Conservation (phyloP, 805 yeast species). For the Metschnikowia corniflorae region DNA sequence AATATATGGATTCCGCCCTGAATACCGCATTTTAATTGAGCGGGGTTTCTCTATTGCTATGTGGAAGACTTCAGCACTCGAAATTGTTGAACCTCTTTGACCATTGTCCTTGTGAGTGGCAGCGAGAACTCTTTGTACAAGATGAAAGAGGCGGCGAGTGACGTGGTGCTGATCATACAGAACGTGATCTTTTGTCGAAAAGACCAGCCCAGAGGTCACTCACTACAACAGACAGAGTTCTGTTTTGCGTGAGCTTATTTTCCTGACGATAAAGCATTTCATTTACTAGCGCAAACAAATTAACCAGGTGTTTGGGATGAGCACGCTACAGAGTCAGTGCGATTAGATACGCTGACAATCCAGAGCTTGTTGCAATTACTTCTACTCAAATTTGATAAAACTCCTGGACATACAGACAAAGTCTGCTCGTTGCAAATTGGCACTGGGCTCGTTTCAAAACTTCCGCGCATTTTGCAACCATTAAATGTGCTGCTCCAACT, state of each 20-base stretch:
- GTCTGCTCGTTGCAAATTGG: too few relatives aligned
- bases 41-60: constrained; percentile 83
- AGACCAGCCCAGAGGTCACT: constrained; percentile 23
- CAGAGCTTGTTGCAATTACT: too few relatives aligned
- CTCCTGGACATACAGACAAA: too few relatives aligned
- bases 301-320: constrained; percentile 67
- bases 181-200: constrained; percentile 19
- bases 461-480: too few relatives aligned
- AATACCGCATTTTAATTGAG: constrained; percentile 82
- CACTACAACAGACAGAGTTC: constrained; percentile 9
- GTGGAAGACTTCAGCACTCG: constrained; percentile 43
- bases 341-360: too few relatives aligned
- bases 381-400: too few relatives aligned
- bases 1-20: constrained; percentile 95
- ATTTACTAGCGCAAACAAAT: constrained; percentile 67
- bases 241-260: constrained; percentile 20
- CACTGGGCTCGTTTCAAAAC: too few relatives aligned
- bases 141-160: constrained; percentile 58
- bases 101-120: constrained; percentile 55
- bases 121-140: constrained; percentile 77
- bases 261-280: constrained; percentile 64
- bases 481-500: too few relatives aligned
- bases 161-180: constrained; percentile 39
- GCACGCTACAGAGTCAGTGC: too few relatives aligned
- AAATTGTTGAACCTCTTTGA: constrained; percentile 21